Evolutionary conservation across 306 rosid species (phyloP).

Genomic region (Ochetophila trinervis): DNA sequence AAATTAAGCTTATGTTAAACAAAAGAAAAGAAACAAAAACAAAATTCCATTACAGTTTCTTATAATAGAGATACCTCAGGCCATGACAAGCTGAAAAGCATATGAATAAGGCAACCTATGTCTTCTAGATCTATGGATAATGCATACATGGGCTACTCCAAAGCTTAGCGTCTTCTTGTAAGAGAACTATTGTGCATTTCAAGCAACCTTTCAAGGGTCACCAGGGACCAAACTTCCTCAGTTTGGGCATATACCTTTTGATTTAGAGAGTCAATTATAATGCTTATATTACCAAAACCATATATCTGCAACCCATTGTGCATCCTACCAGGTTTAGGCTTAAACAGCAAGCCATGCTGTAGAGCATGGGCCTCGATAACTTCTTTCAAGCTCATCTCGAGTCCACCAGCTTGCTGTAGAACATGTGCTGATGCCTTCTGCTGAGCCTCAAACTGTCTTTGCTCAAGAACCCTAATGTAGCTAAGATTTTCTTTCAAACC

Average conservation of each 20-base stretch:
- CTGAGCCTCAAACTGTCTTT: slow-evolving; percentile 89
- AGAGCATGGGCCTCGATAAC: slow-evolving; percentile 78
- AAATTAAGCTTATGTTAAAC: too few relatives aligned
- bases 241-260: slow-evolving; percentile 74
- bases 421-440: slow-evolving; percentile 71
- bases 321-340: slow-evolving; percentile 73
- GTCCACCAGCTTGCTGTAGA: slow-evolving; percentile 52
- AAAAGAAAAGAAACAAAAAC: neutral
- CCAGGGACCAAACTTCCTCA: slow-evolving; percentile 65
- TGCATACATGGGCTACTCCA: neutral
- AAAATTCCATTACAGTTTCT: neutral
- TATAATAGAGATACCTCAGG: neutral
- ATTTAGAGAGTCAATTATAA: slow-evolving; percentile 58
- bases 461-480: slow-evolving; percentile 71
- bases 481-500: slow-evolving; percentile 81
- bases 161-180: slow-evolving; percentile 24
- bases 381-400: slow-evolving; percentile 82
- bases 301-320: slow-evolving; percentile 82
- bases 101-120: neutral
- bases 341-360: slow-evolving; percentile 64
- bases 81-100: neutral
- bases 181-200: slow-evolving; percentile 61
- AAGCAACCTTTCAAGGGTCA: slow-evolving; percentile 63
- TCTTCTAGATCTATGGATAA: neutral
- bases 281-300: slow-evolving; percentile 75